These are phyloP conservation scores for Rachicladosporium sp. DNA, from an alignment of 2,329 filamentous ascomycete genomes.

Conservation along the genomic window DNA sequence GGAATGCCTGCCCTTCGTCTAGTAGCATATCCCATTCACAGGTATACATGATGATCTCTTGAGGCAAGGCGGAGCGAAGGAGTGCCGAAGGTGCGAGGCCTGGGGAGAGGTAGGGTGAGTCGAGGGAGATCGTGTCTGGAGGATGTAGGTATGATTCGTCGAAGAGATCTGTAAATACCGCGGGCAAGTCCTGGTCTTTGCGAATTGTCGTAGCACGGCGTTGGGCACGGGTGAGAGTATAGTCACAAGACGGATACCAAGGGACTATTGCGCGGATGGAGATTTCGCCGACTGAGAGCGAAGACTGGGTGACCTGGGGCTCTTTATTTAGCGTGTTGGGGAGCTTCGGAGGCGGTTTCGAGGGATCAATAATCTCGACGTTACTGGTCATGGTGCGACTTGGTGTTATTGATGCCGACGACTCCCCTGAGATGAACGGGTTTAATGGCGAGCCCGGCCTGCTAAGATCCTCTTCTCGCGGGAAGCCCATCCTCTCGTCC, in stretches of 20 bases:
- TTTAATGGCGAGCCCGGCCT: neutral
- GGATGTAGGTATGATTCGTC: slow-evolving; percentile 37
- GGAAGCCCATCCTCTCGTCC: slow-evolving; percentile 29
- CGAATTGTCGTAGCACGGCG: slow-evolving; percentile 44
- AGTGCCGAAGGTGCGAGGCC: slow-evolving; percentile 42
- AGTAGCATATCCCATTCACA: slow-evolving; percentile 58
- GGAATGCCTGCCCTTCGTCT: slow-evolving; percentile 50
- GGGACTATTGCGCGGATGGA: slow-evolving; percentile 45
- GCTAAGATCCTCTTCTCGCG: slow-evolving; percentile 10
- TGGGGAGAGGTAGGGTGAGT: slow-evolving; percentile 47
- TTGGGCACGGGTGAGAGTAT: slow-evolving; percentile 46
- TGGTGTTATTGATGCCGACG: slow-evolving; percentile 1
- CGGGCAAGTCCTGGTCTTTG: slow-evolving; percentile 39
- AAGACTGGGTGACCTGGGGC: slow-evolving; percentile 2
- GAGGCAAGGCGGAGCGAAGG: slow-evolving; percentile 41
- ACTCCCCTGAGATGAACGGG: slow-evolving; percentile 1
- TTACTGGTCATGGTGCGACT: neutral
- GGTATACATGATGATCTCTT: slow-evolving; percentile 49
- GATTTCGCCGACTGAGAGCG: slow-evolving; percentile 18
- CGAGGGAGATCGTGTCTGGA: slow-evolving; percentile 33
- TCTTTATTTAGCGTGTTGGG: slow-evolving; percentile 2
- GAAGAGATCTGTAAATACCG: slow-evolving; percentile 40
- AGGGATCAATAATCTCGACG: slow-evolving; percentile 1
- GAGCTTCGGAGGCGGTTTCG: slow-evolving; percentile 3
- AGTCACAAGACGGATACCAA: slow-evolving; percentile 53